Base-by-base conservation (phyloP, 495 filamentous ascomycete species). In the Lasiosphaeris hirsuta region DNA sequence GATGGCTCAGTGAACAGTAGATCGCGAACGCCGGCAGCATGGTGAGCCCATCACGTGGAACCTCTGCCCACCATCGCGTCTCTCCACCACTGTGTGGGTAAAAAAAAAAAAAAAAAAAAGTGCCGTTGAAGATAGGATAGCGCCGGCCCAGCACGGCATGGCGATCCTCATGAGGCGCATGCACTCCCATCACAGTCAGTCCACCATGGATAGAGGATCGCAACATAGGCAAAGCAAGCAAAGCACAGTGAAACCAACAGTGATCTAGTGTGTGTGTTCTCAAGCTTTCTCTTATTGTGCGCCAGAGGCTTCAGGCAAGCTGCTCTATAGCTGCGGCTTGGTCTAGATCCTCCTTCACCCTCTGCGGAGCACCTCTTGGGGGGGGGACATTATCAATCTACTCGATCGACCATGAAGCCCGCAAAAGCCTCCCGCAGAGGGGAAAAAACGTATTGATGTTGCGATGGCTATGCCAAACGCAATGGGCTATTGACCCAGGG, bases 401-500 rank as follows among this genome's bases (percentile, higher is more conserved):
- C 23, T 30, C 43, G 43, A 17, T 45, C 9, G 18, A 33, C 17
- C 43, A 14, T 19, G 13, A 10, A 34, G n/a, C 33, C 46, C 10
- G 19, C 7, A 14, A 54, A 17, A 46, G 40, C 34, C 1, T 18
- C 51, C 41, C 14, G 10, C 14, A 18, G 35, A 45, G 51, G 51
- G 18, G 43, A 56, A 43, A 54, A 57, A 53, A 51, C 37, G 50
- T 60, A 51, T 55, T 48, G 43, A 30, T 35, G 14, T 19, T 11
- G 19, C 14, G 41, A 38, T 54, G 48, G 36, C 48, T 30, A 36
- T 43, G 13, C 55, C 17, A 38, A 13, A 18, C 50, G 54, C 58
- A 49, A 54, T 46, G 65, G 65, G 65, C 56, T 65, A 54, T 68
- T 68, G 65, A 59, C 65, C 65, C 65, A 61, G 60, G 63, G 63